These are phyloP conservation scores for Coprinopsis cinerea DNA, from an alignment of 768 basidiomycete genomes.

Conservation along the genomic window DNA sequence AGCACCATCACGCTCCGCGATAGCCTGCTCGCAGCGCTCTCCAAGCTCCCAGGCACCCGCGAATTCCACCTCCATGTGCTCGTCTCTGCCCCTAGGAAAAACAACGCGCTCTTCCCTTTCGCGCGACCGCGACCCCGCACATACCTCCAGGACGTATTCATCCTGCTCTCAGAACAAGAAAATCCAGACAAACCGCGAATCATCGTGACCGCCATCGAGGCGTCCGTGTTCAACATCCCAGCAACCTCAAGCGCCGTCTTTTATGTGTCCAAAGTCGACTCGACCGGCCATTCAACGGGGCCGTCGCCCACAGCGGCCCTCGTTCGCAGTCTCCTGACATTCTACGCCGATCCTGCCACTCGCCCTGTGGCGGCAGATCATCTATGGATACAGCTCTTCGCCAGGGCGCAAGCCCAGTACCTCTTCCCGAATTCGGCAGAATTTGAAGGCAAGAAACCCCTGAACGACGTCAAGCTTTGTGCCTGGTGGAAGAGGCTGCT, in stretches of 20 bases:
- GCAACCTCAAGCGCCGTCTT: slow-evolving; percentile 63
- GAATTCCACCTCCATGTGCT: slow-evolving; percentile 74
- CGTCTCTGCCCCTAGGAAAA: slow-evolving; percentile 60
- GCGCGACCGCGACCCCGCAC: slow-evolving; percentile 59
- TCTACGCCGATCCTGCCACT: slow-evolving; percentile 57
- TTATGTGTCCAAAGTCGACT: slow-evolving; percentile 93
- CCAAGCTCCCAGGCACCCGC: slow-evolving; percentile 56
- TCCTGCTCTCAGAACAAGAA: slow-evolving; percentile 64
- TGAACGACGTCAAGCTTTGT: slow-evolving; percentile 76
- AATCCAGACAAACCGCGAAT: slow-evolving; percentile 37
- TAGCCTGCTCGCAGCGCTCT: slow-evolving; percentile 51
- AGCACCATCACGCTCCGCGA: slow-evolving; percentile 47
- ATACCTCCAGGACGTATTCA: slow-evolving; percentile 70
- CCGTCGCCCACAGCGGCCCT: slow-evolving; percentile 70
- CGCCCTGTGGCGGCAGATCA: slow-evolving; percentile 51
- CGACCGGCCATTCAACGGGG: slow-evolving; percentile 66
- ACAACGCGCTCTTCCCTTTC: slow-evolving; percentile 68
- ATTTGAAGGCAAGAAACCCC: slow-evolving; percentile 59
- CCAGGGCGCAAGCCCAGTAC: slow-evolving; percentile 86
- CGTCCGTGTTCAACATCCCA: slow-evolving; percentile 67
- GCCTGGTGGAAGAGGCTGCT: slow-evolving; percentile 90
- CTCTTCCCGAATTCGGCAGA: slow-evolving; percentile 87
- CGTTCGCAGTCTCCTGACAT: slow-evolving; percentile 58
- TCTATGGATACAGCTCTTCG: slow-evolving; percentile 85
- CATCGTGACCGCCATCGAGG: slow-evolving; percentile 78